Conservation (phyloP, 2,329 filamentous ascomycete species). For the Penicillium sumatraense region DNA sequence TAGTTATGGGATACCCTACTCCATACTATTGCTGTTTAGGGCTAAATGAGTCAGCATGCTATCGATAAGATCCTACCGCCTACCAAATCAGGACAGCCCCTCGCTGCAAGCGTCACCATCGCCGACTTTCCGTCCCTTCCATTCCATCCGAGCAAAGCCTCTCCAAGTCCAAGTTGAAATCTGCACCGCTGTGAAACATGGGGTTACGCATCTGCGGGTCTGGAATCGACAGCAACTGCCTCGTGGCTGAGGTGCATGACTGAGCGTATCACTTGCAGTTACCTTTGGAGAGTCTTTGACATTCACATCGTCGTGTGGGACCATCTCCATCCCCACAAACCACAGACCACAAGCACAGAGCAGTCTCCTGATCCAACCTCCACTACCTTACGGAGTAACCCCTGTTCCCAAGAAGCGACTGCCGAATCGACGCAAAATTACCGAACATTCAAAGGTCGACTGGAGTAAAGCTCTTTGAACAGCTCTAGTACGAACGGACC, state of each 20-base stretch:
- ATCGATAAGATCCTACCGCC: conserved; percentile 4
- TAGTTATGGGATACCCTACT: too few relatives aligned
- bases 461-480: not conserved
- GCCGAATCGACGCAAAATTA: not conserved
- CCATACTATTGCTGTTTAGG: too few relatives aligned
- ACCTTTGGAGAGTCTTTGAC: not conserved
- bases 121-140: not conserved
- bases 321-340: not conserved
- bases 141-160: not conserved
- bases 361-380: not conserved
- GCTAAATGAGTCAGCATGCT: not conserved
- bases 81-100: not conserved
- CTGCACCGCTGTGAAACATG: not conserved
- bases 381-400: too few relatives aligned
- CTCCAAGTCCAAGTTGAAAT: too few relatives aligned
- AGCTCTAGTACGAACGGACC: too few relatives aligned
- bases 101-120: conserved; percentile 6
- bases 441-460: too few relatives aligned
- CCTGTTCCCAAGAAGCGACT: not conserved
- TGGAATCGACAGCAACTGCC: not conserved
- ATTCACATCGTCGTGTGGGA: not conserved
- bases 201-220: not conserved
- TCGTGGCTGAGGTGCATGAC: not conserved
- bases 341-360: conserved; percentile 2
- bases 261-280: not conserved